phyloP scores from a whole-genome alignment of 495 filamentous ascomycete genomes.

The Saxophila tyrrhenica region DNA sequence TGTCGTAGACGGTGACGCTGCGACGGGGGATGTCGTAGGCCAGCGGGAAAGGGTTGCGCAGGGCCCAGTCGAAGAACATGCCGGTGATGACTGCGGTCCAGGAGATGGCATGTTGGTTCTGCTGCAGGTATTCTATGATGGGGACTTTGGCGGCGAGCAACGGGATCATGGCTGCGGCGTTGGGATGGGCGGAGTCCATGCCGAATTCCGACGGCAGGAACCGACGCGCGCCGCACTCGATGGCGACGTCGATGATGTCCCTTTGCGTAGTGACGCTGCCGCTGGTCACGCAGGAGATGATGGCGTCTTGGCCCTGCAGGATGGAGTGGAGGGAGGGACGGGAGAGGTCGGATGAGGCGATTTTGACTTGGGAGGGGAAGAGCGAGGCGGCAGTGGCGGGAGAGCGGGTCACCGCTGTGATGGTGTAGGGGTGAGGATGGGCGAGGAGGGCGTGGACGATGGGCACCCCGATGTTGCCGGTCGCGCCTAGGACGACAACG shows the following conservation, averaged over 20 bases:
- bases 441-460: neutral
- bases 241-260: slow-evolving; percentile 40
- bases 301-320: slow-evolving; percentile 30
- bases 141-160: neutral
- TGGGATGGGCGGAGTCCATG: slow-evolving; percentile 9
- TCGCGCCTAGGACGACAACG: neutral
- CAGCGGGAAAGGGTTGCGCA: neutral
- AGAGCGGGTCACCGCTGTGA: neutral
- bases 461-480: neutral
- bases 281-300: slow-evolving; percentile 29
- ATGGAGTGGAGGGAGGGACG: slow-evolving; percentile 2
- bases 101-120: neutral
- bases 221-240: slow-evolving; percentile 41
- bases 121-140: slow-evolving; percentile 7
- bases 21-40: slow-evolving; percentile 4
- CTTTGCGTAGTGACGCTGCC: slow-evolving; percentile 27
- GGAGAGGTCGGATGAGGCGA: neutral
- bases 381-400: neutral
- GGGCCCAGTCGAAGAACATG: slow-evolving; percentile 10
- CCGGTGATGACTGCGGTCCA: slow-evolving; percentile 7
- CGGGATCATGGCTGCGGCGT: neutral
- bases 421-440: neutral
- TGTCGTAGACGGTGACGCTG: neutral
- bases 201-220: slow-evolving; percentile 46
- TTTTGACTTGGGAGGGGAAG: neutral